Evolutionary conservation across 306 rosid genomes (phyloP).

Genomic region (Ziziphus jujuba): DNA sequence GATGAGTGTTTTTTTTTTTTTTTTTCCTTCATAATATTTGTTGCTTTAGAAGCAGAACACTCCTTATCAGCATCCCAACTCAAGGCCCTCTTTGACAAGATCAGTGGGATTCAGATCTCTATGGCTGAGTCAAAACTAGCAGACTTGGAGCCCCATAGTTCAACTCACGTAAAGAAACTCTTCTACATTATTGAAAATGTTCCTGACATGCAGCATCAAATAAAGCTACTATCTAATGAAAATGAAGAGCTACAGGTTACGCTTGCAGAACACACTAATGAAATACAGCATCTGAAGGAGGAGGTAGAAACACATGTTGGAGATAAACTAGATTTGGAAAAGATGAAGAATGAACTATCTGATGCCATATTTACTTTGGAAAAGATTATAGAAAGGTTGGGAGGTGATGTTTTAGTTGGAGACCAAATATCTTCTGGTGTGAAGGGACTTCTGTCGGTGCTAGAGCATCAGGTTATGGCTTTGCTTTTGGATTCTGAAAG

Average conservation of each 20-base stretch:
- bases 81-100: conserved; percentile 58
- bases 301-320: conserved; percentile 48
- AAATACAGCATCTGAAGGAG: conserved; percentile 60
- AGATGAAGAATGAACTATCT: conserved; percentile 60
- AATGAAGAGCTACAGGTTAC: conserved; percentile 63
- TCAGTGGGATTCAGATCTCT: conserved; percentile 47
- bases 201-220: conserved; percentile 47
- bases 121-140: conserved; percentile 44
- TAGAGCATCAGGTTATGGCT: conserved; percentile 61
- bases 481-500: conserved; percentile 62
- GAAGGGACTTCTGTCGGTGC: conserved; percentile 50
- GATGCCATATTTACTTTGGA: conserved; percentile 51
- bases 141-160: conserved; percentile 39
- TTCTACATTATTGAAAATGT: conserved; percentile 55
- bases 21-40: conserved; percentile 25
- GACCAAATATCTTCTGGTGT: conserved; percentile 50
- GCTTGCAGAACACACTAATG: conserved; percentile 47
- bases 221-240: conserved; percentile 51
- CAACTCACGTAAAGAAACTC: conserved; percentile 66
- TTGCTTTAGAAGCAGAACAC: conserved; percentile 52
- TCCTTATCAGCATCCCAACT: conserved; percentile 65
- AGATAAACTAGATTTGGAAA: conserved; percentile 53
- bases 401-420: conserved; percentile 45
- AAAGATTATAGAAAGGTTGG: conserved; percentile 55
- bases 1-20: conserved; percentile 33